phyloP scores from a whole-genome alignment of 352 stramenopile species.

The Halophytophthora polymorphica region DNA sequence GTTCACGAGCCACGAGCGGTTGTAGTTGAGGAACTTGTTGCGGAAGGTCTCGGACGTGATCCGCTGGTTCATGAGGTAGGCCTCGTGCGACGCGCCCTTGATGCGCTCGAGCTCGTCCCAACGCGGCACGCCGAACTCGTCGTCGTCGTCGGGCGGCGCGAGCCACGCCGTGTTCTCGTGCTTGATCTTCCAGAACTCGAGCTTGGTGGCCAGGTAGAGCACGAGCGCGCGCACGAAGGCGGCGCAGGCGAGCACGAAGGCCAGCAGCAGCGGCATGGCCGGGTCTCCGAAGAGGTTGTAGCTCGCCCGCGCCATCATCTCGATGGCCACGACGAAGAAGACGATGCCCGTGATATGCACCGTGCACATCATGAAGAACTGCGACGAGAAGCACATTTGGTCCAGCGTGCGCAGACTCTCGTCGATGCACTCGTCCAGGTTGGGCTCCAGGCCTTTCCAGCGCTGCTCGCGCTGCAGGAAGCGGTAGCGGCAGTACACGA shows the following conservation, averaged over 20 bases:
- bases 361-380: constrained; percentile 98
- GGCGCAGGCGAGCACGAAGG: constrained; percentile 60
- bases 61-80: constrained; percentile 96
- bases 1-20: constrained; percentile 95
- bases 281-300: constrained; percentile 98
- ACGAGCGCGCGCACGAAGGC: constrained; percentile 65
- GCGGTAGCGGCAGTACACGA: constrained; percentile 94
- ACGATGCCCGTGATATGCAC: constrained; percentile 93
- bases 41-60: constrained; percentile 96
- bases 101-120: constrained; percentile 93
- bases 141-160: constrained; percentile 81
- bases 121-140: constrained; percentile 89
- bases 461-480: constrained; percentile 95
- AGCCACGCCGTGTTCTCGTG: constrained; percentile 96
- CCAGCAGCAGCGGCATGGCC: constrained; percentile 80
- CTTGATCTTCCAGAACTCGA: constrained; percentile 95
- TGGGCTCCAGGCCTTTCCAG: constrained; percentile 96
- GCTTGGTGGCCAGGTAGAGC: constrained; percentile 79
- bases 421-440: constrained; percentile 97
- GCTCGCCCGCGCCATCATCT: constrained; percentile 94
- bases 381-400: constrained; percentile 97
- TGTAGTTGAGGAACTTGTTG: constrained; percentile 98
- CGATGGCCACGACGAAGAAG: constrained; percentile 93
- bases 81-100: constrained; percentile 92
- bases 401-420: constrained; percentile 94